Percentiles rank a stretch among this genome's conserved stretches.
These are phyloP conservation scores for Wallacemonas sp. DNA, from an alignment of 208 protist species.

Conservation along the genomic window DNA sequence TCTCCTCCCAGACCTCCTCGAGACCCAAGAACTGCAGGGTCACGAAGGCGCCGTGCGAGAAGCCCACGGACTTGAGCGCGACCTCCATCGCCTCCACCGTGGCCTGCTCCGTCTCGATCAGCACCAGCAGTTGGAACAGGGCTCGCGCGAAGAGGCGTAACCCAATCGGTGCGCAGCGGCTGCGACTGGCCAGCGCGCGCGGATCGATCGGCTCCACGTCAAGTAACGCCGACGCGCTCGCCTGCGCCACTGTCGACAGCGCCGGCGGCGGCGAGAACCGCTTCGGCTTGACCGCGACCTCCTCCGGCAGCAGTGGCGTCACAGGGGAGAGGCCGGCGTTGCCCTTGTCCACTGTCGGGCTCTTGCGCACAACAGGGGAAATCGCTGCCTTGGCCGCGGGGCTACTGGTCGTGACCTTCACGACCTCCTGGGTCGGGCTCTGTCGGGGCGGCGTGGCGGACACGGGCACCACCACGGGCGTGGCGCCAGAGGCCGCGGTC, in stretches of 20 bases:
- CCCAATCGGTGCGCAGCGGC: conserved; percentile 13
- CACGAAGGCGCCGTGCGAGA: conserved; percentile 10
- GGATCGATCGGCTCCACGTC: neutral
- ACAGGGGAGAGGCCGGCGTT: neutral
- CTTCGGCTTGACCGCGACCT: neutral
- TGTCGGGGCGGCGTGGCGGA: neutral
- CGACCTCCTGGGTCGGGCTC: neutral
- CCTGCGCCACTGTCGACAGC: neutral
- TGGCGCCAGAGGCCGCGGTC: neutral
- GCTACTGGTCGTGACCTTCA: too few species aligned
- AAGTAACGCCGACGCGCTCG: conserved; percentile 1
- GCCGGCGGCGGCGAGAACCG: neutral
- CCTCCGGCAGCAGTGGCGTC: neutral
- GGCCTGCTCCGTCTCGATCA: conserved; percentile 11
- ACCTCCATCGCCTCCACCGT: neutral
- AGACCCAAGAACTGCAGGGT: conserved; percentile 15
- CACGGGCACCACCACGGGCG: neutral
- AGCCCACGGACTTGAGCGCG: neutral
- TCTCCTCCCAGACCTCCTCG: conserved; percentile 16
- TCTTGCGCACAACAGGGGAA: neutral
- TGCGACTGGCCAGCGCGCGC: neutral
- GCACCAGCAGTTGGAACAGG: conserved; percentile 17
- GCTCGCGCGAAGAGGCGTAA: conserved; percentile 20
- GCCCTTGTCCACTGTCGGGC: neutral
- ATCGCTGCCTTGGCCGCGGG: neutral